Evolutionary conservation across 495 filamentous ascomycete species (phyloP).

Genomic region (Aspergillus sparsus): DNA sequence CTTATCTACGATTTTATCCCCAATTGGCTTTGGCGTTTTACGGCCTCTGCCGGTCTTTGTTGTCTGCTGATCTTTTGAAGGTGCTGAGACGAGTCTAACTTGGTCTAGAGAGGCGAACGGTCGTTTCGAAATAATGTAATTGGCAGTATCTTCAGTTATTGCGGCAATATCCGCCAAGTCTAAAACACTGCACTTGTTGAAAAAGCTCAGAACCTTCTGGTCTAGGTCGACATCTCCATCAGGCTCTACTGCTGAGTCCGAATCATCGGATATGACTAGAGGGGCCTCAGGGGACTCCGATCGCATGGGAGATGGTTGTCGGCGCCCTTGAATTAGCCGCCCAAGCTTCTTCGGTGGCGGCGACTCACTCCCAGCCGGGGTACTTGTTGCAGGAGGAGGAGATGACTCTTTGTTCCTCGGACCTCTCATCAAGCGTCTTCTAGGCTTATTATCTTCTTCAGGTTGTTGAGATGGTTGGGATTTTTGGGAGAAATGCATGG

Average conservation of each 20-base stretch:
- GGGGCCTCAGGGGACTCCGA: slow-evolving; percentile 42
- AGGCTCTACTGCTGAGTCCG: slow-evolving; percentile 52
- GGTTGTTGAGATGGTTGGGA: slow-evolving; percentile 19
- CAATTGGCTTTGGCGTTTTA: slow-evolving; percentile 56
- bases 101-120: slow-evolving; percentile 66
- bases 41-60: slow-evolving; percentile 50
- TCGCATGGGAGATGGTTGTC: slow-evolving; percentile 47
- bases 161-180: slow-evolving; percentile 77
- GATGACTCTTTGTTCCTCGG: slow-evolving; percentile 35
- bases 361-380: slow-evolving; percentile 28
- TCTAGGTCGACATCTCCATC: slow-evolving; percentile 46
- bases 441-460: slow-evolving; percentile 36
- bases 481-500: slow-evolving; percentile 39
- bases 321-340: slow-evolving; percentile 61
- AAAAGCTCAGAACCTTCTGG: slow-evolving; percentile 67
- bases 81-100: slow-evolving; percentile 61
- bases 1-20: slow-evolving; percentile 71
- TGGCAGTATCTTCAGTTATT: slow-evolving; percentile 65
- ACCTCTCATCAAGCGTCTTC: slow-evolving; percentile 45
- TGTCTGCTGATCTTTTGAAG: slow-evolving; percentile 36
- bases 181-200: slow-evolving; percentile 74
- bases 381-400: slow-evolving; percentile 10
- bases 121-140: slow-evolving; percentile 63
- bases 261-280: slow-evolving; percentile 54
- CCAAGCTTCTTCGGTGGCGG: slow-evolving; percentile 45